These are phyloP conservation scores for Ascocoryne sarcoides DNA, from an alignment of 2,329 filamentous ascomycete genomes.

Conservation along the genomic window DNA sequence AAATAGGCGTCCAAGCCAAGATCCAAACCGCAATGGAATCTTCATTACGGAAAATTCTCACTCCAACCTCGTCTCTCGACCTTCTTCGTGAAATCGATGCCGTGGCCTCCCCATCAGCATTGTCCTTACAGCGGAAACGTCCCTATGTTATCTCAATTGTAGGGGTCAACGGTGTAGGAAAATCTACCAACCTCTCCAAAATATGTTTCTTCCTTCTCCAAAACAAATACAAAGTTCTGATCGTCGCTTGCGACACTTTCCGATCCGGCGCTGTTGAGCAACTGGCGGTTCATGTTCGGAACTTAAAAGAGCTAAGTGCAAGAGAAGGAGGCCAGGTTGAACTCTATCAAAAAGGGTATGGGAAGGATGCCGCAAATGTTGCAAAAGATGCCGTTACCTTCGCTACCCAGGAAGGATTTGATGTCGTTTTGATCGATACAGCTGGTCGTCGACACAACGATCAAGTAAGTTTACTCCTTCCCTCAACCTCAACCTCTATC, in stretches of 20 bases:
- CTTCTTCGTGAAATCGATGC: conserved; percentile 87
- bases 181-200: conserved; percentile 95
- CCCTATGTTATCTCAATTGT: conserved; percentile 98
- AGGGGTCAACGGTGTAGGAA: conserved; percentile 95
- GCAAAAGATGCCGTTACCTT: conserved; percentile 87
- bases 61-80: conserved; percentile 88
- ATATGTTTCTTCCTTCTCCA: conserved; percentile 97
- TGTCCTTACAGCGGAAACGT: conserved; percentile 55
- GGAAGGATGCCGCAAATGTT: conserved; percentile 92
- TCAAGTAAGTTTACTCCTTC: conserved; percentile 34
- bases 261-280: conserved; percentile 95
- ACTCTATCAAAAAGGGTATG: conserved; percentile 94
- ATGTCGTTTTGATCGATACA: conserved; percentile 95
- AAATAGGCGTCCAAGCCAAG: conserved; percentile 61
- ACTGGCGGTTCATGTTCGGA: conserved; percentile 87
- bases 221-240: conserved; percentile 91
- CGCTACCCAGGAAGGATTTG: conserved; percentile 66
- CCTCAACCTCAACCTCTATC: background rate
- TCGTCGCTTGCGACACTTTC: conserved; percentile 94
- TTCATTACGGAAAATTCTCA: conserved; percentile 89
- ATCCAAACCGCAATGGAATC: conserved; percentile 84
- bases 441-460: conserved; percentile 94
- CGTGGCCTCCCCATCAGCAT: conserved; percentile 57
- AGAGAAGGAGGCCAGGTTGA: conserved; percentile 81
- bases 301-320: conserved; percentile 78